Base-by-base conservation (phyloP, 225 moss, liverwort and hornwort genomes). In the Neckera pumila region DNA sequence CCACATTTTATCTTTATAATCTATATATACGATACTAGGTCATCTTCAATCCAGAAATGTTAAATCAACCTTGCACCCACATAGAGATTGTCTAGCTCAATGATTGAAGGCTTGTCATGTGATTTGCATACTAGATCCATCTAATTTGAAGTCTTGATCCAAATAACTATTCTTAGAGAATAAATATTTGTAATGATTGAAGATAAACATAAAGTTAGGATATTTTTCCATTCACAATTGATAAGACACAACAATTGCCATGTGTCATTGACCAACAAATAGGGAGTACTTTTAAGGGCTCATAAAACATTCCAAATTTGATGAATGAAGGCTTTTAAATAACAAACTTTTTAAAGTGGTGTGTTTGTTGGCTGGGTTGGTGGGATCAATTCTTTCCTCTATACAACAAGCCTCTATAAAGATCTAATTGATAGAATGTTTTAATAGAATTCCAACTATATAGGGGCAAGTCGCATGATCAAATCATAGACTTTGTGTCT, bases 61-160 rank as follows among this genome's bases (percentile, higher is more conserved):
- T 25, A 38, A 70, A 25, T 8, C 1, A 25, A 1, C 40, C 8
- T 25, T 70, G 23, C 8, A 23, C 1, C 0, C 0, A 42, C 5
- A 42, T 26, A 1, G 42, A 15, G 9, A 71, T 3, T 14, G 1
- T 38, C 1, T 14, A 0, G 9, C 42, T 42, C 5, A 42, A 2
- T 42, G 9, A 8, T 4, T 1, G 0, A 0, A 0, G 26, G 14
- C 8, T 71, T 71, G 26, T 2, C 0, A 0, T 69, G 8, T 7
- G 1, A 23, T 69, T 40, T 1, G 1, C 3, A 23, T 0, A 70
- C 1, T 14, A 4, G 1, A 3, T 12, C 0, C 1, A 42, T 2
- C 9, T 5, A 42, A 26, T 42, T 40, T 42, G 1, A 40, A 40
- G 23, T 70, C 2, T 0, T 26, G 9, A 15, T 71, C 8, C 8